phyloP scores from a whole-genome alignment of 2,329 filamentous ascomycete species.

The Paecilomyces variotii region DNA sequence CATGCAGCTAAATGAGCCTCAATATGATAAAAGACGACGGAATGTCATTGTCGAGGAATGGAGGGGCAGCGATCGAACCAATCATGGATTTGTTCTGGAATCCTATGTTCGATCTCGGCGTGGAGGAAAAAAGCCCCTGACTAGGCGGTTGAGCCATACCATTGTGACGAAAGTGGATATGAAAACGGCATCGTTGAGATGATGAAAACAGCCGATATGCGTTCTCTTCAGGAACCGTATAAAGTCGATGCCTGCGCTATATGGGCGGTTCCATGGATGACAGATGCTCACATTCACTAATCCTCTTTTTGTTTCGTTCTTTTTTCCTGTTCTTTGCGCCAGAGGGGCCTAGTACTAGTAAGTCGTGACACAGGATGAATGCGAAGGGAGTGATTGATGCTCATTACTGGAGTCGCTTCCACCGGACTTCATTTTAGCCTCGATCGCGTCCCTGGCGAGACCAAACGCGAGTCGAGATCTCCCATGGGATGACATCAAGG shows the following conservation, averaged over 20 bases:
- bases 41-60: background rate
- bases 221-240: background rate
- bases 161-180: background rate
- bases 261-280: background rate
- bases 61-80: background rate
- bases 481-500: background rate
- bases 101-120: background rate
- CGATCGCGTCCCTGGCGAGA: background rate
- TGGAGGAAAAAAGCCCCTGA: background rate
- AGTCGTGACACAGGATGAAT: background rate
- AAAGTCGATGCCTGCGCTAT: background rate
- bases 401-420: background rate
- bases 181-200: background rate
- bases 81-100: background rate
- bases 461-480: background rate
- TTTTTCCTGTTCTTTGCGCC: background rate
- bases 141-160: background rate
- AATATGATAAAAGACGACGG: background rate
- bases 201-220: background rate
- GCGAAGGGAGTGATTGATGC: background rate
- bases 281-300: background rate
- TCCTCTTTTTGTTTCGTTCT: background rate
- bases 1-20: no score
- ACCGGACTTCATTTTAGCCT: background rate
- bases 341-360: background rate